A percentile compares a stretch with the other conserved stretches of the same genome.
Conservation (phyloP, 202 grass and related monocot species). For the Tripidium arundinaceum region DNA sequence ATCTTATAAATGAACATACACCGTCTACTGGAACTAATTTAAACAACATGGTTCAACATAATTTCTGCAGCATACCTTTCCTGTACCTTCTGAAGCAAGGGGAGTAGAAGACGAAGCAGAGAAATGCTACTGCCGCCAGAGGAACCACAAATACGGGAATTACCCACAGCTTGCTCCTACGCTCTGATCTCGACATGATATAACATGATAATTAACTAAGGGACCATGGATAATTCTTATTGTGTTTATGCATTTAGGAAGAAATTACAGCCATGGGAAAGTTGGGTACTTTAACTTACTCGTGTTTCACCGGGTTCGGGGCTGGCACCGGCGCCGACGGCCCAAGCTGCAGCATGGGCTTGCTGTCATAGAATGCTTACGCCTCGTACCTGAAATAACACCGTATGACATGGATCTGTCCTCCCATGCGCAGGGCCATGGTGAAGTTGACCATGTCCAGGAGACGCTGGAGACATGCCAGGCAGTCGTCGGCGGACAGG, state of each 20-base stretch:
- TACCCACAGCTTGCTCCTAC: slow-evolving; percentile 13
- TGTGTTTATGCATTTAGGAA: neutral
- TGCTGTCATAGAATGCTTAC: slow-evolving; percentile 18
- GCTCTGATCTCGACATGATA: slow-evolving; percentile 14
- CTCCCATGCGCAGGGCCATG: slow-evolving; percentile 26
- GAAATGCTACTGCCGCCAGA: neutral
- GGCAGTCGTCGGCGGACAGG: slow-evolving; percentile 31
- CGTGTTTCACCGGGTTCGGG: neutral
- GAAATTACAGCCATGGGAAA: neutral
- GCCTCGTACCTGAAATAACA: slow-evolving; percentile 62
- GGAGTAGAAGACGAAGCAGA: slow-evolving; percentile 30
- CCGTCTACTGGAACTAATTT: neutral
- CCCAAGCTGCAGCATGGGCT: neutral
- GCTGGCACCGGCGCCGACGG: neutral
- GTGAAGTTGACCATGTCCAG: neutral
- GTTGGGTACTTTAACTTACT: neutral
- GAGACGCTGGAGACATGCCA: slow-evolving; percentile 29
- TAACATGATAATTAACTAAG: neutral
- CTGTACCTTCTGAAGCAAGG: slow-evolving; percentile 6
- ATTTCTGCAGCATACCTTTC: slow-evolving; percentile 24
- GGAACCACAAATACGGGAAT: slow-evolving; percentile 27
- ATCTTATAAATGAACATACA: neutral
- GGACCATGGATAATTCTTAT: neutral
- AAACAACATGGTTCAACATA: neutral
- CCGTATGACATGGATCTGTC: slow-evolving; percentile 18